Evolutionary conservation across 129 eudicot species (phyloP).

Genomic region (Ambrosia artemisiifolia): DNA sequence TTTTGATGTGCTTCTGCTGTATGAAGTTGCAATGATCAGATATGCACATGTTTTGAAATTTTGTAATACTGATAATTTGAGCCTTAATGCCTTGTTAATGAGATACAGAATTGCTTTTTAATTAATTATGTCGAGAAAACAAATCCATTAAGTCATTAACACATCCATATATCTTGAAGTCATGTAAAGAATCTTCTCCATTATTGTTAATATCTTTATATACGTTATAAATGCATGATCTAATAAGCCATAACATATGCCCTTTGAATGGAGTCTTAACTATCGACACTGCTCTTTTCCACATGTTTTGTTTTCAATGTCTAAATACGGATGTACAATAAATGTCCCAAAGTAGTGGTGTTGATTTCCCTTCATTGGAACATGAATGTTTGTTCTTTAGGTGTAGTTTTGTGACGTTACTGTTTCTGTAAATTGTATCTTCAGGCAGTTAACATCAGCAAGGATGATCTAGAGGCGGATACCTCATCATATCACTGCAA

Average conservation of each 20-base stretch:
- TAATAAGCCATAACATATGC: too few relatives aligned
- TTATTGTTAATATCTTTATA: not conserved
- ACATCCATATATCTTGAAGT: not conserved
- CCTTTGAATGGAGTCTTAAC: too few relatives aligned
- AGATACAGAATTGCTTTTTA: too few relatives aligned
- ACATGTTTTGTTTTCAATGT: not conserved
- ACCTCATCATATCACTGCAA: not conserved
- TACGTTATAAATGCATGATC: not conserved
- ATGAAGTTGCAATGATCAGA: too few relatives aligned
- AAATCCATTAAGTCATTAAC: not conserved
- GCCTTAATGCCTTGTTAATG: too few relatives aligned
- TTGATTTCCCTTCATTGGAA: not conserved
- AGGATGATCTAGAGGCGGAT: conserved; percentile 41
- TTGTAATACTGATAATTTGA: too few relatives aligned
- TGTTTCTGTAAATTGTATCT: conserved; percentile 4
- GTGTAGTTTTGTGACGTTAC: conserved; percentile 1
- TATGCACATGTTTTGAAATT: too few relatives aligned
- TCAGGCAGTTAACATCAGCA: conserved; percentile 60
- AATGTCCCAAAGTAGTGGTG: not conserved
- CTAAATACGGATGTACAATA: not conserved
- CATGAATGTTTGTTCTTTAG: conserved; percentile 1
- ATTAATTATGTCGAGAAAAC: not conserved
- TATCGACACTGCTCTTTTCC: too few relatives aligned
- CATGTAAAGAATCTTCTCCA: not conserved
- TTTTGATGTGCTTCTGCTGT: too few relatives aligned